Base-by-base conservation (phyloP, 2,329 filamentous ascomycete genomes). In the Paecilomyces sp. region DNA sequence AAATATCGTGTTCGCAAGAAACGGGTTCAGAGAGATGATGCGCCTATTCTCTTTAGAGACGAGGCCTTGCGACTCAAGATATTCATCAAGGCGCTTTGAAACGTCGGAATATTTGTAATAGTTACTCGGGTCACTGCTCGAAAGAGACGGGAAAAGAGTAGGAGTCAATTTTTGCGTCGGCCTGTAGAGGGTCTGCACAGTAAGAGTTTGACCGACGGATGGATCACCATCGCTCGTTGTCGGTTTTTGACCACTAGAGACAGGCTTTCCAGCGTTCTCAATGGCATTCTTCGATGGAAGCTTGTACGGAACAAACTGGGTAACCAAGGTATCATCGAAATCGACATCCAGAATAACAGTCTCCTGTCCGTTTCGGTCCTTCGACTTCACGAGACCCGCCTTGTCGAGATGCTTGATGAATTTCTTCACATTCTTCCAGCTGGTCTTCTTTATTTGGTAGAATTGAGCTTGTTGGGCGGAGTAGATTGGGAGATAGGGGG, bases 401-500 rank as follows among this genome's bases (percentile, higher is more conserved):
- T 88, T 89, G 70, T 88, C 86, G 9, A 89, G 76, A 57, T 83
- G 77, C 66, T 88, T 89, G 72, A 89, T 82, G 69, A 89, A 88
- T 64, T 88, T 89, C 68, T 85, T 86, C 61, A 86, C 81, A 62
- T 84, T 88, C 74, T 89, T 89, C 84, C 84, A 88, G 62, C 83
- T 86, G 2, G 85, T 86, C 73, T 88, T 89, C 68, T 88, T 89
- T 72, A 89, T 87, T 64, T 86, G 84, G 57, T 86, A 81, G 61
- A 79, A 84, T 59, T 81, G 81, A 1, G 79, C 77, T 66, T 85
- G 80, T 22, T 80, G 77, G 4, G 83, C 74, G 11, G 80, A 83
- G 68, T 80, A 81, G 22, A 83, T 79, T 2, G 86, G 86, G 1
- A 89, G 79, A 66, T 85, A 87, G 1, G 87, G 87, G n/a, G 87